A percentile compares a stretch with the other conserved stretches of the same genome.
Evolutionary conservation across 1,284 basidiomycete genomes (phyloP).

Genomic region (Ustilago curta): DNA sequence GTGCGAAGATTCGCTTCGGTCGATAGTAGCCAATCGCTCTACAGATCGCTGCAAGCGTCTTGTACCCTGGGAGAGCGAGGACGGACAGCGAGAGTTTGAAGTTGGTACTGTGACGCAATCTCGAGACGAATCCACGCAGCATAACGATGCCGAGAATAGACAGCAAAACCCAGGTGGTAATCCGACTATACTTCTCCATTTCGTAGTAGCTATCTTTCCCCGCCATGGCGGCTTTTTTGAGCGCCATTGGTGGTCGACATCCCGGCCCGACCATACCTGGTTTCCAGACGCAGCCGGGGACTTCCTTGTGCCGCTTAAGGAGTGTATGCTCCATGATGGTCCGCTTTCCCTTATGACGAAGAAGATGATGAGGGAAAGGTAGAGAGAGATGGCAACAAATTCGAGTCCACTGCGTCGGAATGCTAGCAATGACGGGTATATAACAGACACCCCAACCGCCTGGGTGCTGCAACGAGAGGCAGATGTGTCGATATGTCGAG

Average conservation of each 20-base stretch:
- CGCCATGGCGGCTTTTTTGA: constrained; percentile 47
- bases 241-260: constrained; percentile 37
- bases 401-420: background rate
- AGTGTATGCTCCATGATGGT: constrained; percentile 23
- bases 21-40: constrained; percentile 47
- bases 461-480: too few species aligned
- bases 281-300: constrained; percentile 45
- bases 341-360: background rate
- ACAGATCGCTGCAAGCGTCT: constrained; percentile 20
- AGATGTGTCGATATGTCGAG: too few species aligned
- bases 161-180: constrained; percentile 74
- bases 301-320: constrained; percentile 41
- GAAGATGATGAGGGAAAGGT: background rate
- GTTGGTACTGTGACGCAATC: constrained; percentile 18
- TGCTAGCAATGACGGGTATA: background rate
- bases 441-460: too few species aligned
- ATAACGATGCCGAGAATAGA: constrained; percentile 28
- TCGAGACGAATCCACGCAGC: constrained; percentile 24
- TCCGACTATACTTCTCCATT: constrained; percentile 96
- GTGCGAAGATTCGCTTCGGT: constrained; percentile 33
- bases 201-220: constrained; percentile 51
- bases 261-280: constrained; percentile 48
- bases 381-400: background rate
- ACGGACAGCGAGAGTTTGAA: constrained; percentile 10
- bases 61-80: constrained; percentile 28